Base-by-base conservation (phyloP, 2,329 filamentous ascomycete genomes). In the Chrysosporium queenslandicum region DNA sequence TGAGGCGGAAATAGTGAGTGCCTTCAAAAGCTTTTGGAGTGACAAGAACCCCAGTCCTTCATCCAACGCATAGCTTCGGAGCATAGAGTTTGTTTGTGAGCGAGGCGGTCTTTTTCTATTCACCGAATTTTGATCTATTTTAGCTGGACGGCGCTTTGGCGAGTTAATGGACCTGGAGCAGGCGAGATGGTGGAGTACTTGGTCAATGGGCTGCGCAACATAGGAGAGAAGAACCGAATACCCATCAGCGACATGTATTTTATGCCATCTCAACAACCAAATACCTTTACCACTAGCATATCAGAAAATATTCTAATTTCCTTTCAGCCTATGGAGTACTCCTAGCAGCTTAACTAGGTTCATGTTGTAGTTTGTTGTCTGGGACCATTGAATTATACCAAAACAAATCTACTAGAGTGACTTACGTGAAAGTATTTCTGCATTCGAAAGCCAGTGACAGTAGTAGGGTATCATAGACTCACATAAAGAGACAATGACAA, bases 21-120 rank as follows among this genome's bases (percentile, higher is more conserved):
- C 1, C 25, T 43, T 51, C 23, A 30, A 7, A 4, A 8, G 36
- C 39, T 30, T 20, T 34, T 34, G 32, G 34, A n/a, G 32, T 12
- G 46, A 23, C 30, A 25, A 39, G 21, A 14, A 21, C 14, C 27
- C 32, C n/a, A 18, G 20, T 50, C 6, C 16, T 9, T 46, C 32
- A 11, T 21, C 18, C n/a, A 21, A 46, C 18, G 50, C 43, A 52
- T 52, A 21, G 32, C 21, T 25, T 27, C n/a, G 49, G 40, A 25
- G 25, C 21, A 20, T 46, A 46, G 36, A 32, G 39, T 46, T 52
- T 47, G 43, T 6, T n/a, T n/a, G n/a, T n/a, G 42, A 20, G 32
- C 43, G 8, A 20, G 16, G 16, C 1, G 30, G 7, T 8, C 8
- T 34, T 27, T 36, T 2, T 4, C 5, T n/a, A n/a, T n/a, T n/a